Evolutionary conservation across 768 basidiomycete species (phyloP).

Genomic region (Amanita thiersii): DNA sequence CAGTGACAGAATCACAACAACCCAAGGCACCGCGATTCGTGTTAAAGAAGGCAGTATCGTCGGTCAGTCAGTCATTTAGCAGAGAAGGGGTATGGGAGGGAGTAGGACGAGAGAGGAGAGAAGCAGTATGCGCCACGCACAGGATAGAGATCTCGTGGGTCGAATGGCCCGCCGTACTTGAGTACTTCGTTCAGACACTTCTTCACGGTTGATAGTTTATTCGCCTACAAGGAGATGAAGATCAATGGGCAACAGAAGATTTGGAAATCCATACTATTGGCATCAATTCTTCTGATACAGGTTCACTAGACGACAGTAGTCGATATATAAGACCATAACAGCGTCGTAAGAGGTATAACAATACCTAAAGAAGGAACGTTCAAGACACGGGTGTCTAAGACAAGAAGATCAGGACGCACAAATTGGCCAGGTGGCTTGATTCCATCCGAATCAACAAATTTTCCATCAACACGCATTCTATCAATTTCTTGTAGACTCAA

Average conservation of each 20-base stretch:
- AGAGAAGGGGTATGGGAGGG: not conserved
- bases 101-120: conserved; percentile 5
- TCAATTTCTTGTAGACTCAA: conserved; percentile 93
- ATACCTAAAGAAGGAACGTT: conserved; percentile 43
- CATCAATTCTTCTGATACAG: conserved; percentile 97
- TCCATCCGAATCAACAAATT: conserved; percentile 92
- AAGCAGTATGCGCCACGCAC: conserved; percentile 34
- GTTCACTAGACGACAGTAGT: conserved; percentile 89
- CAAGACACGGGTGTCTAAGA: not conserved
- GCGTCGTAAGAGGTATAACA: conserved; percentile 86
- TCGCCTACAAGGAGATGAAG: conserved; percentile 49
- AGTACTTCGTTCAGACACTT: conserved; percentile 94
- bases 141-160: conserved; percentile 87
- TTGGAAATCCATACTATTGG: conserved; percentile 53
- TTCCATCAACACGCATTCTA: conserved; percentile 93
- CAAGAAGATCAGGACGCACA: conserved; percentile 36
- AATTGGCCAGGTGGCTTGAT: conserved; percentile 92
- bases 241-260: not conserved
- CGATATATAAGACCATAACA: conserved; percentile 97
- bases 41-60: not conserved
- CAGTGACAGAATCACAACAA: conserved; percentile 1
- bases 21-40: not conserved
- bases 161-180: conserved; percentile 92
- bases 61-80: conserved; percentile 5
- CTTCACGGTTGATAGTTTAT: conserved; percentile 94